Evolutionary conservation across 2,329 filamentous ascomycete species (phyloP), one percentile per base, ranked within the genome.

Genomic region (Ramularia collo-cygni): DNA sequence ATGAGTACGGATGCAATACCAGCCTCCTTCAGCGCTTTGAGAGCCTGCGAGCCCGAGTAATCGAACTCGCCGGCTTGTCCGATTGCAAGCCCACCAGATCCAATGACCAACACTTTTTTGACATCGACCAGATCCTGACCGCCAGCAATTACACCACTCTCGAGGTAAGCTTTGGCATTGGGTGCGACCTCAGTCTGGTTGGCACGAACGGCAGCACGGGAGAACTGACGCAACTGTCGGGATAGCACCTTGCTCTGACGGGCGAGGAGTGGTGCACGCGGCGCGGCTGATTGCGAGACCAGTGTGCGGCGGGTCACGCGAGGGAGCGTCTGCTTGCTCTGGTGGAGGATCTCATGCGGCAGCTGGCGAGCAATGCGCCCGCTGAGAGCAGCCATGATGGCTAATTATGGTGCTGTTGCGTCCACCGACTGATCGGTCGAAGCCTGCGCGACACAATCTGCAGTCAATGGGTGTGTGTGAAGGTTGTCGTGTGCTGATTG

Each of bases 41-140:
- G 75, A 39, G 92, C 92, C 72, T 96, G 92, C 4, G 90, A 89
- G 50, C 92, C 90, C 65, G 92, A 96, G 68, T 96, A 96, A 69
- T 96, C 90, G 59, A 96, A 96, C 71, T 96, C 90, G 70, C 90
- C 90, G 51, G 90, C 90, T 69, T 96, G 90, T 50, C 90, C 90
- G 77, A 96, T 96, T 64, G 86, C 87, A 55, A 96, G 76, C 66
- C 90, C 90, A 70, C 90, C 90, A 69, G 83, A 89, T 44, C 90
- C 90, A 71, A 96, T 95, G 55, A 96, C 89, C 47, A 96, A 72
- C 37, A 96, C 90, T 72, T 96, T 96, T 73, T 94, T 94, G 51
- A 96, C 88, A 62, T 95, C 79, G 36, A 95, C 83, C 40, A 85
- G 70, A 57, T 90, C 75, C 57, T 76, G 76, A 43, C 83, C 75